phyloP scores from a whole-genome alignment of 225 moss, liverwort and hornwort genomes.

The Takakia lepidozioides region DNA sequence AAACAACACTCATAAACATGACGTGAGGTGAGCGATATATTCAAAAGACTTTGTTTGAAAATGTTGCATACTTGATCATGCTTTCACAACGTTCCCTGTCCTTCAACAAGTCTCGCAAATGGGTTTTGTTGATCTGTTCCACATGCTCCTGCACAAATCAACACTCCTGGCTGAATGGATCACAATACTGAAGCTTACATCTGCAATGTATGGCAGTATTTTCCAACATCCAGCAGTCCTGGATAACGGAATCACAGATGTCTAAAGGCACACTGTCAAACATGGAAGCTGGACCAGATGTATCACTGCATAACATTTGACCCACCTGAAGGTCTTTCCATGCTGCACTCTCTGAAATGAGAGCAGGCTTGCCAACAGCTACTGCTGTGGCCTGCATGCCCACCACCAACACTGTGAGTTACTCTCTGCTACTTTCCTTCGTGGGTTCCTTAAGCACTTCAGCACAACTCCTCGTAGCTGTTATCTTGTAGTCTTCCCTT shows the following conservation, averaged over 20 bases:
- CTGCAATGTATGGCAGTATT: no score
- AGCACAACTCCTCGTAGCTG: no score
- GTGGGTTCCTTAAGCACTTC: no score
- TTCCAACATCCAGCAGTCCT: no score
- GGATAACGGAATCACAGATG: no score
- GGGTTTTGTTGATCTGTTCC: conserved; percentile 65
- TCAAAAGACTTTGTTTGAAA: no score
- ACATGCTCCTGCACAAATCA: conserved; percentile 59
- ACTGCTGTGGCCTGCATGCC: no score
- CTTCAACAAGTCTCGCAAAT: conserved; percentile 80
- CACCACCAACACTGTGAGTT: no score
- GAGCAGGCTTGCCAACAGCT: conserved; percentile 9
- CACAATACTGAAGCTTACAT: background rate
- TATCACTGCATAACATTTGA: background rate
- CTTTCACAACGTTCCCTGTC: conserved; percentile 78
- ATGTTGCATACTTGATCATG: conserved; percentile 74
- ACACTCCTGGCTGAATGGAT: background rate
- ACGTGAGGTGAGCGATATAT: no score
- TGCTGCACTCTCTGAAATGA: conserved; percentile 64
- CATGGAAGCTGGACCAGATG: background rate
- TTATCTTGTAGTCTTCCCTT: no score
- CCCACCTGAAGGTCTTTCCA: conserved; percentile 89
- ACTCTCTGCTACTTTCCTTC: no score
- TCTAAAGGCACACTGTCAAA: background rate
- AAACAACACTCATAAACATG: no score